Base-by-base conservation (phyloP, 139 green algal species). In the Picochlorum costavermella region DNA sequence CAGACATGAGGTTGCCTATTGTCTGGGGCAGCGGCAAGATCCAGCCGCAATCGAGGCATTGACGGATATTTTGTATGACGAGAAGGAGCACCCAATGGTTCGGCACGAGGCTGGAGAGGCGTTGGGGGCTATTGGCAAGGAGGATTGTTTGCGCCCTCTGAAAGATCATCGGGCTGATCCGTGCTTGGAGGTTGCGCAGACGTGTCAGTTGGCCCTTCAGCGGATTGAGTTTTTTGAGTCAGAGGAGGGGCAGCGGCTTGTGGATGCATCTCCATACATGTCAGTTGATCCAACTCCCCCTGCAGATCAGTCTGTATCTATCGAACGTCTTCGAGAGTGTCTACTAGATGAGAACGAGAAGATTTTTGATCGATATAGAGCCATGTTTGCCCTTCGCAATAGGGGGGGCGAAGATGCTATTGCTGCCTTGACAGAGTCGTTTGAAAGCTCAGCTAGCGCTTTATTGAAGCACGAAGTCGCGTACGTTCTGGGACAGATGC, bases 401-500 rank as follows among this genome's bases (percentile, higher is more conserved):
- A 72, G 75, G 36, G 90, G 93, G 10, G 88, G 88, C 14, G 16
- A 40, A 6, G 84, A 87, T 13, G 87, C 84, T 12, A 84, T 97
- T 12, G 37, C 30, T 3, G 90, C 81, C 6, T 80, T 98, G 25
- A 75, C 65, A 0, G 70, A 78, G 10, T 72, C 80, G 40, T 86
- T 95, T 56, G 17, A 11, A 11, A 61, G 43, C 0, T 50, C 55
- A 5, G 14, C 50, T 36, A 70, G 64, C 13, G 90, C 90, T 17
- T 82, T 96, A 67, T 80, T 96, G 13, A 96, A 95, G 75, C 90
- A 96, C 65, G 90, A 96, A 75, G 81, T 94, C 30, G 94, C 94
- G 1, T 99, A 97, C 60, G 92, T 98, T 60, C 81, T 99, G 59
- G 94, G 94, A 0, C 94, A 99, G 79, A 90, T 99, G 87, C 88